Evolutionary conservation across 2,329 filamentous ascomycete genomes (phyloP), one percentile per base, ranked within the genome.

Genomic region (Monilinia laxa): DNA sequence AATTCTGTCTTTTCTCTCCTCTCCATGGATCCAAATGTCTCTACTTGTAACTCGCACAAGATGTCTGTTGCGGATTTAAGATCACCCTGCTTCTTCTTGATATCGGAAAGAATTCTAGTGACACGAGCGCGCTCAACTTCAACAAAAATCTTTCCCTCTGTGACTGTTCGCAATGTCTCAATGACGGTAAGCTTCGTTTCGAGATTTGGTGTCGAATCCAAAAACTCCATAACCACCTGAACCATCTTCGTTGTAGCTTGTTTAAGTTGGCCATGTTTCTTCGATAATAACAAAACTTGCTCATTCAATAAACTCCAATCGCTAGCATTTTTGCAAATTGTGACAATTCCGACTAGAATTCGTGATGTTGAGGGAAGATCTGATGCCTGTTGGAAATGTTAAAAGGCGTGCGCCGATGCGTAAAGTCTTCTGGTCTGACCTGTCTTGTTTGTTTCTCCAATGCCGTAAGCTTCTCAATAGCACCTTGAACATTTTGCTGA

Each of bases 251-350:
- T 98, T 76, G 93, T 95, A 76, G 95, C 95, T 81, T 98, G 95
- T 81, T 99, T 99, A 77, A 99, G 93, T 83, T 99, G 95, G 75
- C 93, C 92, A 90, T 99, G 95, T 84, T 99, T 99, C 88, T 99
- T 99, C 72, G 95, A 98, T 67, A 99, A 85, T 71, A 97, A 85
- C 75, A 97, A 85, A 70, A 97, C 92, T 81, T 99, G 95, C 81
- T 99, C 95, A 78, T 97, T 98, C 81, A 99, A 86, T 76, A 97
- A 82, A 78, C 87, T 89, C 95, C 95, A 99, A 79, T 99, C 93
- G 73, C 90, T 90, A 25, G 91, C 88, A 79, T 96, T 85, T 81
- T 97, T 98, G 83, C 92, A 94, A 83, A 98, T 87, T 77, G 92
- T 96, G 78, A 96, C 92, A 78, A 99, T 95, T 70, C 89, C 84